A percentile compares a stretch with the other conserved stretches of the same genome.
These are phyloP conservation scores for Pleurotus salmoneostramineus DNA, from an alignment of 768 basidiomycete genomes.

Conservation along the genomic window DNA sequence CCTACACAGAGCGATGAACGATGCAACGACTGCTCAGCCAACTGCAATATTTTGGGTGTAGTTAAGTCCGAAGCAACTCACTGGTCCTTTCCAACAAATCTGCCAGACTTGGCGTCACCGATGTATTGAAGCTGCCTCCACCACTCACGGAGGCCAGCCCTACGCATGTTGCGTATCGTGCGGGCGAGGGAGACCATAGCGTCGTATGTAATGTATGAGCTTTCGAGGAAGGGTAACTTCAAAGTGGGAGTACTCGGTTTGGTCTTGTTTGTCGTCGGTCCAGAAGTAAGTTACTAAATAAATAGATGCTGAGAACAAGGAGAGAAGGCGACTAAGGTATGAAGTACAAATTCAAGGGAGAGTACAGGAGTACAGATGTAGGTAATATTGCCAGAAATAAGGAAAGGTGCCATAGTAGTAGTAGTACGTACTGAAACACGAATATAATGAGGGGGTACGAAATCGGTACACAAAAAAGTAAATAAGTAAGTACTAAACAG, in stretches of 20 bases:
- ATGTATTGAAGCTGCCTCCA: slow-evolving; percentile 92
- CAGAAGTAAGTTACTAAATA: too few relatives aligned
- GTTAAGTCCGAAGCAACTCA: slow-evolving; percentile 36
- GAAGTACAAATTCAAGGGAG: slow-evolving; percentile 12
- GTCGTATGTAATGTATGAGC: not conserved
- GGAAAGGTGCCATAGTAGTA: not conserved
- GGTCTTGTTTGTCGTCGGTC: slow-evolving; percentile 22
- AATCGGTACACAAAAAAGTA: not conserved
- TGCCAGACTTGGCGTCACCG: slow-evolving; percentile 88
- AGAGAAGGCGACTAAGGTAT: not conserved
- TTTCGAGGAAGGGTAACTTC: not conserved
- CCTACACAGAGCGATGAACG: slow-evolving; percentile 32
- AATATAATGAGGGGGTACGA: slow-evolving; percentile 2
- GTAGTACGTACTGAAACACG: not conserved
- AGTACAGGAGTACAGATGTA: not conserved
- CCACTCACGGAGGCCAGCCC: slow-evolving; percentile 81
- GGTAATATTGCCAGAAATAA: not conserved
- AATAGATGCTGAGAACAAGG: not conserved
- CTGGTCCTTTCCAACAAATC: slow-evolving; percentile 76
- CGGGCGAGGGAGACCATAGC: slow-evolving; percentile 70
- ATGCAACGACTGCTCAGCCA: slow-evolving; percentile 7
- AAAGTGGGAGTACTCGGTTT: slow-evolving; percentile 19
- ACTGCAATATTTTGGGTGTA: not conserved
- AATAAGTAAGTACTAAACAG: slow-evolving; percentile 6
- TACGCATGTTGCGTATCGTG: slow-evolving; percentile 71